These are phyloP conservation scores for Teratosphaeria pseudoeucalypti DNA, from an alignment of 2,329 filamentous ascomycete genomes.

Conservation along the genomic window DNA sequence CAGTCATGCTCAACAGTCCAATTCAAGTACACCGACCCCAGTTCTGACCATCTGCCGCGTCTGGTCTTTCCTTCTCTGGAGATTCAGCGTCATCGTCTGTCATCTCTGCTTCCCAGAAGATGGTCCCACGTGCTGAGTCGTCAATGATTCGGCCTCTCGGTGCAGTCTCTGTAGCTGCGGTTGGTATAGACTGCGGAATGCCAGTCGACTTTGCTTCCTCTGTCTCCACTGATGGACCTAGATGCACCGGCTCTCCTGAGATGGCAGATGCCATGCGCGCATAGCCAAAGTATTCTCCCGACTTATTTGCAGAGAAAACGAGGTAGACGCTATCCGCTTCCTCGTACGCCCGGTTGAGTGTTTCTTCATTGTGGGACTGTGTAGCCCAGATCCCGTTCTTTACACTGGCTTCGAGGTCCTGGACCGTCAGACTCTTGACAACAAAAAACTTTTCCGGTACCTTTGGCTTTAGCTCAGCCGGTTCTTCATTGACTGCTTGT, in stretches of 20 bases:
- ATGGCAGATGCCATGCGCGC: conserved; percentile 82
- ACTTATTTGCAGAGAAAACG: conserved; percentile 94
- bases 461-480: conserved; percentile 14
- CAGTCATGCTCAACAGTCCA: not conserved
- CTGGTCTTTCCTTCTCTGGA: conserved; percentile 11
- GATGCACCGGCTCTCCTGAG: conserved; percentile 49
- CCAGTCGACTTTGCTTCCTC: conserved; percentile 35
- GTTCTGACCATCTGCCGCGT: conserved; percentile 43
- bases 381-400: conserved; percentile 86
- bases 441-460: conserved; percentile 75
- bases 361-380: conserved; percentile 83
- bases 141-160: conserved; percentile 83
- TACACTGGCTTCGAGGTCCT: conserved; percentile 84
- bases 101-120: conserved; percentile 83
- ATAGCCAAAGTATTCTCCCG: conserved; percentile 92
- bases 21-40: conserved; percentile 49
- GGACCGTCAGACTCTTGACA: conserved; percentile 81
- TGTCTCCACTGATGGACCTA: conserved; percentile 4
- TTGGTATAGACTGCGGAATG: conserved; percentile 68
- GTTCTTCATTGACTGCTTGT: not conserved
- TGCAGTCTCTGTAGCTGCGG: conserved; percentile 64
- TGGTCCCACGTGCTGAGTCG: conserved; percentile 84
- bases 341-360: conserved; percentile 71
- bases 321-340: conserved; percentile 78
- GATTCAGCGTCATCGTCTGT: conserved; percentile 40